Evolutionary conservation across 73 alveolate species (phyloP).

Genomic region (Tetrahymena thermophila): DNA sequence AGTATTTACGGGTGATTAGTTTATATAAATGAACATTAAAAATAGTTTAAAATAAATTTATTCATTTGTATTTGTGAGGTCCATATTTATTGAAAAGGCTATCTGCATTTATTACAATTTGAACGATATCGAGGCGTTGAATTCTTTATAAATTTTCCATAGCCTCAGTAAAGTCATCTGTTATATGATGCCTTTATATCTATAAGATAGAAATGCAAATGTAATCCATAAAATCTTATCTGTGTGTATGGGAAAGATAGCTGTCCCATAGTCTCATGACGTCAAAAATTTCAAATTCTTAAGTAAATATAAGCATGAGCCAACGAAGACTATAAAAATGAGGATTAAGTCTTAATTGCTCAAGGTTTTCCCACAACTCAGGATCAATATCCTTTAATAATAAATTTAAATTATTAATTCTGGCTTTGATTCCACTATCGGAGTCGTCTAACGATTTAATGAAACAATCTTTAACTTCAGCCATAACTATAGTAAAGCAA

Average conservation of each 20-base stretch:
- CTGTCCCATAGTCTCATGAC: constrained; percentile 38
- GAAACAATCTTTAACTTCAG: constrained; percentile 79
- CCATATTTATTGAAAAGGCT: background rate
- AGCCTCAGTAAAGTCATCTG: background rate
- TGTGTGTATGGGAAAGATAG: background rate
- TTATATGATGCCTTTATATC: background rate
- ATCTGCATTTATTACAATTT: background rate
- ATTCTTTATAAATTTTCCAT: background rate
- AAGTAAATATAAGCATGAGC: constrained; percentile 14
- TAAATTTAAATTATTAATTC: constrained; percentile 8
- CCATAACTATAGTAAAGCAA: constrained; percentile 83
- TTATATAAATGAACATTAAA: background rate
- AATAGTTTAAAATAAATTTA: background rate
- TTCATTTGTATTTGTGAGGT: background rate
- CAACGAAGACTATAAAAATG: constrained; percentile 4
- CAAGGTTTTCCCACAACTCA: background rate
- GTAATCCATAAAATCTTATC: background rate
- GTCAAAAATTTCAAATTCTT: constrained; percentile 39
- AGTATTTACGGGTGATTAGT: too few relatives aligned
- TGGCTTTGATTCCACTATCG: constrained; percentile 63
- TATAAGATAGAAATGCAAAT: background rate
- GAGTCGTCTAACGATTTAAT: constrained; percentile 73
- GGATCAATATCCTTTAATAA: background rate
- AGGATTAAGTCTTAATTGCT: background rate
- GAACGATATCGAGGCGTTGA: background rate